Evolutionary conservation across 1,284 basidiomycete species (phyloP).

Genomic region (Pisolithus thermaeus): DNA sequence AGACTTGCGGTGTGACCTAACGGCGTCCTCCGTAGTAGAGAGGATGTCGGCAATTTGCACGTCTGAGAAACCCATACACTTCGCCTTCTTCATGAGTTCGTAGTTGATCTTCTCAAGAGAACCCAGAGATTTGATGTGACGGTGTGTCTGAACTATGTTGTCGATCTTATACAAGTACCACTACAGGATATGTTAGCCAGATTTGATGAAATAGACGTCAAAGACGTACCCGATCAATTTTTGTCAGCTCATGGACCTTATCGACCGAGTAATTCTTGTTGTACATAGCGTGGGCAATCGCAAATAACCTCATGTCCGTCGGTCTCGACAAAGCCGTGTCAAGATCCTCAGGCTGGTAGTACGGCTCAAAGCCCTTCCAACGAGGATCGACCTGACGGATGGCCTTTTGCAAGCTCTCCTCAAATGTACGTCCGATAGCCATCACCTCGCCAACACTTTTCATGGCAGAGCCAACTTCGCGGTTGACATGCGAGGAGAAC

Average conservation of each 20-base stretch:
- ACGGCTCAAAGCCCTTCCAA: conserved; percentile 80
- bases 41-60: conserved; percentile 83
- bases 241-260: conserved; percentile 87
- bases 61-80: conserved; percentile 94
- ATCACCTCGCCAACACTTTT: conserved; percentile 99
- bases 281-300: conserved; percentile 98
- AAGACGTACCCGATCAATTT: conserved; percentile 82
- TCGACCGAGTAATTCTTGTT: conserved; percentile 90
- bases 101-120: conserved; percentile 59
- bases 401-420: conserved; percentile 98
- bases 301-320: conserved; percentile 93
- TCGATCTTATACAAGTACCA: conserved; percentile 99
- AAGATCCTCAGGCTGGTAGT: conserved; percentile 78
- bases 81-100: conserved; percentile 77
- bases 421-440: conserved; percentile 99
- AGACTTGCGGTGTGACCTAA: conserved; percentile 84
- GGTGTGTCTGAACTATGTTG: conserved; percentile 89
- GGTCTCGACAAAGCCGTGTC: conserved; percentile 72
- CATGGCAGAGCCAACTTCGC: conserved; percentile 96
- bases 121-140: conserved; percentile 63
- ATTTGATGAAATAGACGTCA: neutral
- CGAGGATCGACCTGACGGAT: conserved; percentile 95
- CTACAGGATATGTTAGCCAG: conserved; percentile 29
- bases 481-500: conserved; percentile 90
- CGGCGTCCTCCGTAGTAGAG: conserved; percentile 63